Evolutionary conservation across 2,329 filamentous ascomycete genomes (phyloP).

Genomic region (Fusarium bulbicola): DNA sequence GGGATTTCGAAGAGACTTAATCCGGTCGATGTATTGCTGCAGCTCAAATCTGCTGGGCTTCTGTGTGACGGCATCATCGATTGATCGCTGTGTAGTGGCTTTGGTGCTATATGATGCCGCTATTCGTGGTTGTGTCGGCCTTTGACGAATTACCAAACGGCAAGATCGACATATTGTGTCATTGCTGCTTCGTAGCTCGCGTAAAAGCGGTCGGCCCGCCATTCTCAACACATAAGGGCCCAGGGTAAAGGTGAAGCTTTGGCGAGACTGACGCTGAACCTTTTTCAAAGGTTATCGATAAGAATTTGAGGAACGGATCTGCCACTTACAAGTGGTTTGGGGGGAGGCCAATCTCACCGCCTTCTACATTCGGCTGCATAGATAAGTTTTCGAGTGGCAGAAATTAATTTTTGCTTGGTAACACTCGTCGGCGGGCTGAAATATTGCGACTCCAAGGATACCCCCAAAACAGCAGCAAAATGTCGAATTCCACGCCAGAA

Average conservation of each 20-base stretch:
- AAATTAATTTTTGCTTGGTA: slow-evolving; percentile 49
- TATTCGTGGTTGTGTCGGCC: slow-evolving; percentile 39
- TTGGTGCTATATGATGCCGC: slow-evolving; percentile 47
- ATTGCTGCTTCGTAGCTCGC: slow-evolving; percentile 49
- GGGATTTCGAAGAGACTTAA: slow-evolving; percentile 38
- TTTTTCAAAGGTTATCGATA: slow-evolving; percentile 48
- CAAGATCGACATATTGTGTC: slow-evolving; percentile 52
- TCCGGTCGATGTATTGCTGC: slow-evolving; percentile 41
- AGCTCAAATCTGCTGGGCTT: slow-evolving; percentile 43
- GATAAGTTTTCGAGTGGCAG: slow-evolving; percentile 44
- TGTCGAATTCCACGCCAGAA: slow-evolving; percentile 59
- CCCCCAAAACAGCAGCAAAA: slow-evolving; percentile 41
- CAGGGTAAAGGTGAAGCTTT: slow-evolving; percentile 6
- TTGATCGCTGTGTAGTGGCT: slow-evolving; percentile 24
- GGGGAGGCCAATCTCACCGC: slow-evolving; percentile 40
- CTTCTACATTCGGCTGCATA: slow-evolving; percentile 28
- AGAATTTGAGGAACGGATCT: slow-evolving; percentile 23
- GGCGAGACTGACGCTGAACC: slow-evolving; percentile 30
- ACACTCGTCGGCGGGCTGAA: slow-evolving; percentile 12
- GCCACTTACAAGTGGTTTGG: slow-evolving; percentile 6
- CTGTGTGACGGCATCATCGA: slow-evolving; percentile 26
- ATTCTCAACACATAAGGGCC: slow-evolving; percentile 39
- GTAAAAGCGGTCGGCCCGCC: slow-evolving; percentile 49
- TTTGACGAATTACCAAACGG: slow-evolving; percentile 44
- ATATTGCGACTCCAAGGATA: slow-evolving; percentile 37